A percentile compares a stretch with the other conserved stretches of the same genome.
Evolutionary conservation across 2,329 filamentous ascomycete genomes (phyloP).

Genomic region (Endocalyx cinctus): DNA sequence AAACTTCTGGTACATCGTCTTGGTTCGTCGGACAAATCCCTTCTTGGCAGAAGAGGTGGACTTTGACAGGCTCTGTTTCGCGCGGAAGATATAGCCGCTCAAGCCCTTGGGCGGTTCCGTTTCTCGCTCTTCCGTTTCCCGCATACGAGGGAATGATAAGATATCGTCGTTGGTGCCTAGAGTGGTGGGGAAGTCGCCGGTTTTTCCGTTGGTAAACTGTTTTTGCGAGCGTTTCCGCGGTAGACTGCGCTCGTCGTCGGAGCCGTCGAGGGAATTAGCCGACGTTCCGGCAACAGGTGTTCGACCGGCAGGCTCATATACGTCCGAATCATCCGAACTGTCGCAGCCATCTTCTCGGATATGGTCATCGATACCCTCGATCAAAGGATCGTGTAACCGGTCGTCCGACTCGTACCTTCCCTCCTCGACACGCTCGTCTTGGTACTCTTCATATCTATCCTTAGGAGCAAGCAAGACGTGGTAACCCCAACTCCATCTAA

Average conservation of each 20-base stretch:
- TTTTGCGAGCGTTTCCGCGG: conserved; percentile 23
- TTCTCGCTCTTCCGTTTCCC: conserved; percentile 37
- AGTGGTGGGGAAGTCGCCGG: conserved; percentile 30
- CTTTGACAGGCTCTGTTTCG: conserved; percentile 28
- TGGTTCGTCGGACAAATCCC: conserved; percentile 10
- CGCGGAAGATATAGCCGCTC: conserved; percentile 35
- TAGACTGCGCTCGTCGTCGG: conserved; percentile 39
- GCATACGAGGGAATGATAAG: conserved; percentile 57
- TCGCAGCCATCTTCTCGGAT: conserved; percentile 26
- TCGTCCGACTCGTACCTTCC: conserved; percentile 54
- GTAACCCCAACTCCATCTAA: conserved; percentile 98
- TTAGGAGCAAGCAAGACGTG: conserved; percentile 88
- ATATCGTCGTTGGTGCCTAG: conserved; percentile 47
- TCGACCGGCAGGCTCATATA: conserved; percentile 51
- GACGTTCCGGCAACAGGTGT: conserved; percentile 51
- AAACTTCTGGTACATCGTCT: conserved; percentile 31
- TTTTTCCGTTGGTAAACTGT: conserved; percentile 25
- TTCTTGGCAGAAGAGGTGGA: conserved; percentile 19
- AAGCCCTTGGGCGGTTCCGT: conserved; percentile 36
- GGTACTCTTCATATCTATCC: conserved; percentile 64
- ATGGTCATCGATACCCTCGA: conserved; percentile 39
- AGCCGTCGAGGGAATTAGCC: conserved; percentile 43
- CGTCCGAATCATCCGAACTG: conserved; percentile 39
- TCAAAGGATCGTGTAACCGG: conserved; percentile 43
- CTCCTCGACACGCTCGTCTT: conserved; percentile 48